phyloP scores from a whole-genome alignment of 2,329 filamentous ascomycete genomes.

The Trichoderma sp. region DNA sequence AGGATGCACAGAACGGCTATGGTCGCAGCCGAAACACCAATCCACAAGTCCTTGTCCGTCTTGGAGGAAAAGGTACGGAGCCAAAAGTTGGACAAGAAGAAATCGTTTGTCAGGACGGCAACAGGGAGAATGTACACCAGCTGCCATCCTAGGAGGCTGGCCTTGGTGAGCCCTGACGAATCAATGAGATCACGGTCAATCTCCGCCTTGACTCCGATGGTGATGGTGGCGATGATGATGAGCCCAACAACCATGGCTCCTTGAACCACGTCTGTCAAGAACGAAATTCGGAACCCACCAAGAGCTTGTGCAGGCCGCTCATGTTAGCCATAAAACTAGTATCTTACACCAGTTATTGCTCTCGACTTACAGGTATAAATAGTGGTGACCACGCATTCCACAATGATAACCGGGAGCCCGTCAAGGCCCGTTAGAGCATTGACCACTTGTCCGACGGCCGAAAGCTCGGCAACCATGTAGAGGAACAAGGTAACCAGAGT shows the following conservation, averaged over 20 bases:
- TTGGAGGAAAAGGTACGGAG: conserved; percentile 24
- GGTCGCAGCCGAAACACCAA: conserved; percentile 71
- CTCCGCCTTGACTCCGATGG: conserved; percentile 73
- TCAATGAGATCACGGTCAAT: conserved; percentile 70
- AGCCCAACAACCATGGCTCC: conserved; percentile 75
- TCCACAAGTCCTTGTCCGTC: conserved; percentile 44
- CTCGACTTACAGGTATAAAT: conserved; percentile 73
- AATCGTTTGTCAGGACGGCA: conserved; percentile 80
- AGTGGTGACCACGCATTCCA: conserved; percentile 75
- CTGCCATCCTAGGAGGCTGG: conserved; percentile 78
- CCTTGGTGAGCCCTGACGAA: conserved; percentile 67
- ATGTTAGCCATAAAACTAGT: not conserved
- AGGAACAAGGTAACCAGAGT: conserved; percentile 80
- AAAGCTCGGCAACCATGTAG: conserved; percentile 85
- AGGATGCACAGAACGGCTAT: conserved; percentile 67
- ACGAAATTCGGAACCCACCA: conserved; percentile 81
- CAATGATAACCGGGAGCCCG: conserved; percentile 73
- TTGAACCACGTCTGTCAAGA: conserved; percentile 81
- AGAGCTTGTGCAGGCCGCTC: conserved; percentile 55
- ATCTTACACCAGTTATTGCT: not conserved
- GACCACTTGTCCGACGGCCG: conserved; percentile 77
- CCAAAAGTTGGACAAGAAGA: conserved; percentile 72
- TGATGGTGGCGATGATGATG: conserved; percentile 73
- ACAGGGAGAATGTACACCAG: conserved; percentile 82
- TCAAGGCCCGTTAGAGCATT: conserved; percentile 73